Base-by-base conservation (phyloP, 805 yeast genomes). In the Wickerhamiella dianesei region DNA sequence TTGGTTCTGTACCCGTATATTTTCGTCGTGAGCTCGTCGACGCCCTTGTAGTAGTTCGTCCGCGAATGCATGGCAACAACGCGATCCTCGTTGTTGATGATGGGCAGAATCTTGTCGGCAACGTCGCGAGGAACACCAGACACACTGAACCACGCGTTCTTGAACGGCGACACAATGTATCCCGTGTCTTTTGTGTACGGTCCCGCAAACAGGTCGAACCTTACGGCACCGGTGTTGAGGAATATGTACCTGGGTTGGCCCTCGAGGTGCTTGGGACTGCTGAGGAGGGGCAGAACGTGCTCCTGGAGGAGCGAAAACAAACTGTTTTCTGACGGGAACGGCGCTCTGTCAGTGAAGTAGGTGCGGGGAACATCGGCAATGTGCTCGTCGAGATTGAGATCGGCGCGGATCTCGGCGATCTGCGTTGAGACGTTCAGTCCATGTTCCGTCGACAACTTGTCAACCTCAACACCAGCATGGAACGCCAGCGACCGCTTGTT, bases 191-290 rank as follows among this genome's bases (percentile, higher is more conserved):
- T 66, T 0, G 94, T 87, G 60, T 80, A 87, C 3, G 79, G 77
- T 0, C 96, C 96, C 60, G 80, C 76, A 66, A 80, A 83, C 42
- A 87, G 64, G 62, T 88, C 96, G 59, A 84, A 88, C 44, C 96
- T 72, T 2, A 88, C 73, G 1, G 94, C 80, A 2, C 96, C 96
- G 0, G 95, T 81, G 60, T 87, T 87, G 47, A 86, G 75, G 43
- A 82, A 65, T 18, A 84, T 72, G 22, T 78, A 67, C 48, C 84
- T 65, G 18, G 58, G 46, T 14, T 37, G 3, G 21, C 21, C 20
- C 35, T 51, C 56, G 22, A 54, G 45, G 35, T 50, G 49, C 16
- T 40, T 50, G 9, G 54, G 55, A 21, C 56, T 43, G 46, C 56
- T 56, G 3, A 68, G 64, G 29, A 56, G 54, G 18, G 77, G 77